Evolutionary conservation across 495 filamentous ascomycete genomes (phyloP), one percentile per base, ranked within the genome.

Genomic region (Peziza echinospora): DNA sequence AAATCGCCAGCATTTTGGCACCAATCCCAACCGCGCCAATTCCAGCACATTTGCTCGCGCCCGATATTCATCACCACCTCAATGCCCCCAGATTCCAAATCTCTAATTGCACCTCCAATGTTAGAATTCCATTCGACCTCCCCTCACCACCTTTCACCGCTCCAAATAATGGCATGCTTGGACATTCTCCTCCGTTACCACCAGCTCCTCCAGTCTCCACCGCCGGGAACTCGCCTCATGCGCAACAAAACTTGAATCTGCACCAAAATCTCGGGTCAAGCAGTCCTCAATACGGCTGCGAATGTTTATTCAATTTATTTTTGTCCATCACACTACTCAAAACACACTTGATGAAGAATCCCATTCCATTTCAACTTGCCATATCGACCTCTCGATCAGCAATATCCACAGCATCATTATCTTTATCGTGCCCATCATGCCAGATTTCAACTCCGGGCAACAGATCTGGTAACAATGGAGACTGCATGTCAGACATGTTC

Each of bases 401-500:
- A 11, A 13, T 51, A 24, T 26, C 30, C 39, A 41, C 49, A 11
- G 41, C 45, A 10, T 41, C 24, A 11, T 21, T 25, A 30, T 37
- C 45, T 37, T 43, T 51, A 17, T 28, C 17, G 13, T 51, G 45
- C 39, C 37, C 46, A 21, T 43, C 45, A n/a, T 51, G 49, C 10
- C 45, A 48, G 28, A 40, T 26, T 7, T 26, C 34, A 13, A 13
- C 26, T 16, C 37, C 46, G 9, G 40, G 37, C 7, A 44, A 25
- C 39, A 37, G 13, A 13, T 1, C 19, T 17, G 19, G 30, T 37
- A 37, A 37, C 19, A 17, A 37, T 37, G 30, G 13, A 17, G 30
- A 37, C 13, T 51, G 47, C 25, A 51, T 47, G n/a, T 26, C 49
- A 30, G 40, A 43, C 26, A 51, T 51, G 37, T 16, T 48, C 13